Evolutionary conservation across 1,284 basidiomycete species (phyloP), one percentile per base, ranked within the genome.

Genomic region (Bjerkandera adusta): DNA sequence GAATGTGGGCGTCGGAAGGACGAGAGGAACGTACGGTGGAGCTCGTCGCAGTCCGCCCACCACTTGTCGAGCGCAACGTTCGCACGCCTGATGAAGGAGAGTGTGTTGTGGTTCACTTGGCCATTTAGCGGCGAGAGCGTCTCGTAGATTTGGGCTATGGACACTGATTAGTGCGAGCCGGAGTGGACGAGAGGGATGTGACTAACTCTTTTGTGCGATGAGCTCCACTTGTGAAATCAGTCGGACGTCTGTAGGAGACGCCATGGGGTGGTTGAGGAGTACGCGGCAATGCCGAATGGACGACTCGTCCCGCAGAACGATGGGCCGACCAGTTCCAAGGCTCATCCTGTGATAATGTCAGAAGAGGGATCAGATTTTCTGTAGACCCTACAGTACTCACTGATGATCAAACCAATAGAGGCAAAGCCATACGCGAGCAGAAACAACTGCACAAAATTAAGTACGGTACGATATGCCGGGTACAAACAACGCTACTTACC

Each of bases 381-480:
- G 48, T 34, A 29, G n/a, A n/a, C n/a, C n/a, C n/a, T n/a, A n/a
- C n/a, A 52, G 35, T 27, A 73, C 85, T 50, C 56, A 89, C 87
- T 91, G 89, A 68, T 91, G 90, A 68, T 93, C 90, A 58, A 92
- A 92, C 85, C 91, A 91, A 64, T 95, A 96, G 32, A 94, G 76
- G 63, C 92, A 94, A 51, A 96, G 73, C 94, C 93, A 97, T 50
- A 96, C 93, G 40, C 94, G 77, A 1, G 92, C 89, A 52, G 90
- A 92, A 7, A 95, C 85, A 42, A 95, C 91, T 92, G 62, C 10
- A 20, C 5, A 29, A 12, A 21, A 25, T 44, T 26, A 43, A 32
- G 29, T 24, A 53, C 38, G 32, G 38, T 18, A 38, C 25, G n/a
- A n/a, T n/a, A n/a, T n/a, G n/a, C n/a, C n/a, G n/a, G n/a, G n/a